These are phyloP conservation scores for Extremus antarcticus DNA, from an alignment of 495 filamentous ascomycete genomes.

Conservation along the genomic window DNA sequence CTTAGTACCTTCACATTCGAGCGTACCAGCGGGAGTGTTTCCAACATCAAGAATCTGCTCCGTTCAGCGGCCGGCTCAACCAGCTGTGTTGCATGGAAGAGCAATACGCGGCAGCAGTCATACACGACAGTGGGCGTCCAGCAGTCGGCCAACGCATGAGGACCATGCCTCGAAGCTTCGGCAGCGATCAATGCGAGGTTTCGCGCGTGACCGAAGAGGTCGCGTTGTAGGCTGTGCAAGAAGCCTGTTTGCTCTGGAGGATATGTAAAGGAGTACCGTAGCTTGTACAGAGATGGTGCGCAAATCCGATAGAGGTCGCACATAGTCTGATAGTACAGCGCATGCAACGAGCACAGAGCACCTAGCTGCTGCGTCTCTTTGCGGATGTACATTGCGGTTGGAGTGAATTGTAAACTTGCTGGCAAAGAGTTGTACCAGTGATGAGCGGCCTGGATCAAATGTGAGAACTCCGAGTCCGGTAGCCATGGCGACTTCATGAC, in stretches of 20 bases:
- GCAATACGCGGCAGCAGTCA: constrained; percentile 1
- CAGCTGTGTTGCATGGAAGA: neutral
- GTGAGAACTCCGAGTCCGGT: neutral
- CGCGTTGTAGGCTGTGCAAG: neutral
- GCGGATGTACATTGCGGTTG: neutral
- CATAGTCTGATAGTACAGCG: neutral
- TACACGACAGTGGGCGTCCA: neutral
- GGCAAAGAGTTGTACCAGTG: neutral
- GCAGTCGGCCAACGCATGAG: neutral
- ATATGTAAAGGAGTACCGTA: neutral
- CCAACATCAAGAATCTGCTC: neutral
- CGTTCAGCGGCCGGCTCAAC: neutral
- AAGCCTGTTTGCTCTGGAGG: neutral
- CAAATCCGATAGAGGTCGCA: constrained; percentile 1
- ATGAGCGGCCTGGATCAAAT: neutral
- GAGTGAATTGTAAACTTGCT: constrained; percentile 1
- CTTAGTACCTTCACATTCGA: neutral
- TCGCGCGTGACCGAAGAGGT: neutral
- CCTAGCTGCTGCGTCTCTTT: neutral
- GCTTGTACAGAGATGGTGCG: neutral
- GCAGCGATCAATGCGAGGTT: neutral
- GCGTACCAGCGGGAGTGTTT: neutral
- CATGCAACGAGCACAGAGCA: neutral
- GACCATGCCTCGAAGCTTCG: neutral
- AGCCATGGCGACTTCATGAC: neutral